Conservation (phyloP, 306 rosid genomes). For the Comarum palustre region DNA sequence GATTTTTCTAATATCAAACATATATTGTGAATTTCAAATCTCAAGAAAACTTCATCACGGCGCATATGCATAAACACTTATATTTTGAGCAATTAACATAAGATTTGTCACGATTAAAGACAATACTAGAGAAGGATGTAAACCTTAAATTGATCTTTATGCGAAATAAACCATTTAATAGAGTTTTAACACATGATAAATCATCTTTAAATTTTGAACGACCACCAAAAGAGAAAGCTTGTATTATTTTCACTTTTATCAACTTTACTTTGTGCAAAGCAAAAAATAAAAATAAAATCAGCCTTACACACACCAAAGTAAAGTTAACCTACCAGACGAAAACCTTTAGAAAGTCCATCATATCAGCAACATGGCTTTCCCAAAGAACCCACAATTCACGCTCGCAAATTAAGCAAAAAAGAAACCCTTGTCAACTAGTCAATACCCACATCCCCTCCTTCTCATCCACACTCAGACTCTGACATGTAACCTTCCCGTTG, state of each 20-base stretch:
- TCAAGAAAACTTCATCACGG: no score
- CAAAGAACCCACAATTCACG: conserved; percentile 35
- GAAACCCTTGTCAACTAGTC: conserved; percentile 6
- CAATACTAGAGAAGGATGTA: background rate
- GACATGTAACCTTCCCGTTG: background rate
- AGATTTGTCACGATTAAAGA: background rate
- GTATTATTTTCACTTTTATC: conserved; percentile 14
- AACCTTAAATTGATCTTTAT: background rate
- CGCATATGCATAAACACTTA: no score
- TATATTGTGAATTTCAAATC: no score
- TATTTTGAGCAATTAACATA: background rate
- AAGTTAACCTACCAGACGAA: conserved; percentile 18
- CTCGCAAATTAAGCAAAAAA: conserved; percentile 8
- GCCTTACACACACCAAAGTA: background rate
- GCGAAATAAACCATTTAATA: background rate
- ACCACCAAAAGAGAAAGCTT: background rate
- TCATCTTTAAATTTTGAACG: background rate
- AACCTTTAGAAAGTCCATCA: conserved; percentile 28
- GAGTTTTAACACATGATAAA: background rate
- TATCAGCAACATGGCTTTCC: conserved; percentile 23
- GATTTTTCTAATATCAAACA: no score
- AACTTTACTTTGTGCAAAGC: conserved; percentile 29
- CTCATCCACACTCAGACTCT: background rate
- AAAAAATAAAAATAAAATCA: background rate
- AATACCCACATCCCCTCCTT: background rate